These are phyloP conservation scores for Mortierella polycephala DNA, from an alignment of 371 early-diverging fungal species.

Conservation along the genomic window DNA sequence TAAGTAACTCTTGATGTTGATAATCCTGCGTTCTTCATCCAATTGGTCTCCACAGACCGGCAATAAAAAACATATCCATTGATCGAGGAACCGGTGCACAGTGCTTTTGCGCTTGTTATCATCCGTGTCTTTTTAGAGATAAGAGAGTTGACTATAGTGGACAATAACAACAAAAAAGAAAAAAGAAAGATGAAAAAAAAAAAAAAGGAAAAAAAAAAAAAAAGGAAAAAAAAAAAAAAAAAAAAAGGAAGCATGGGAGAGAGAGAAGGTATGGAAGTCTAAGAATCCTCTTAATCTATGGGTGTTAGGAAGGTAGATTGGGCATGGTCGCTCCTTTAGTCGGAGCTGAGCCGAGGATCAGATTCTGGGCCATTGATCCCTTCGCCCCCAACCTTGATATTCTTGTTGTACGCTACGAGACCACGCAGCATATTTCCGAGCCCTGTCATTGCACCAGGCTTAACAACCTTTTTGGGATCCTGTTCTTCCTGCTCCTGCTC, in stretches of 20 bases:
- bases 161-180: not conserved
- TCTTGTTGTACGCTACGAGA: conserved; percentile 45
- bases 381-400: conserved; percentile 51
- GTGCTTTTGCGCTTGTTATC: too few relatives aligned
- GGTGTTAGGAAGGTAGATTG: too few relatives aligned
- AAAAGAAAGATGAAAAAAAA: not conserved
- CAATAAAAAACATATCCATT: not conserved
- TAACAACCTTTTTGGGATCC: conserved; percentile 38
- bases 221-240: conserved; percentile 3
- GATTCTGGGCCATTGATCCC: conserved; percentile 4
- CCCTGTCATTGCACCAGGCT: conserved; percentile 34
- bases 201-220: not conserved
- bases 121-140: too few relatives aligned
- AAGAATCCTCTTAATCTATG: too few relatives aligned
- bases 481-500: not conserved
- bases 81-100: too few relatives aligned
- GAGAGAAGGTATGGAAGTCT: not conserved
- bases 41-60: not conserved
- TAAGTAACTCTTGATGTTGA: conserved; percentile 64
- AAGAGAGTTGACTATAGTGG: too few relatives aligned
- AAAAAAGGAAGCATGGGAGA: not conserved
- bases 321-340: too few relatives aligned
- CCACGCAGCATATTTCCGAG: conserved; percentile 45
- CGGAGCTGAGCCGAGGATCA: not conserved
- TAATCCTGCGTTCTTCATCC: not conserved